Evolutionary conservation across 148 eudicot species (phyloP).

Genomic region (Camellia granthamiana): DNA sequence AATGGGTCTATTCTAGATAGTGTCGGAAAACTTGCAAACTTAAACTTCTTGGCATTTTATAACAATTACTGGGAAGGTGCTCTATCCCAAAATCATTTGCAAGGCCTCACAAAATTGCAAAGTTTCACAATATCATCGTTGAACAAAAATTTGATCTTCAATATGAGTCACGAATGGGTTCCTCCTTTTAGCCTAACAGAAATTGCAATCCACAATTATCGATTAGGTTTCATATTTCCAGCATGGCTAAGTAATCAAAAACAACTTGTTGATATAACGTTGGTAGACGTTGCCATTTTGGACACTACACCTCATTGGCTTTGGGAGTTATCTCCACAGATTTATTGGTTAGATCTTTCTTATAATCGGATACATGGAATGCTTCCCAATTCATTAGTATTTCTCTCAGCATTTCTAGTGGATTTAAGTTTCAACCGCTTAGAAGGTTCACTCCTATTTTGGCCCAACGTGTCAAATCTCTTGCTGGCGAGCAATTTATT

Average conservation of each 20-base stretch:
- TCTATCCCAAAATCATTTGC: neutral
- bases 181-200: slow-evolving; percentile 3
- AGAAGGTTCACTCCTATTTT: no score
- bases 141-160: neutral
- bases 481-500: no score
- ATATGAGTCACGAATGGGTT: slow-evolving; percentile 9
- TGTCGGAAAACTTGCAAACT: neutral
- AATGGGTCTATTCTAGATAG: slow-evolving; percentile 19
- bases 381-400: no score
- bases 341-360: no score
- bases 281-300: slow-evolving; percentile 18
- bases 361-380: no score
- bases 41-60: neutral
- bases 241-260: slow-evolving; percentile 25
- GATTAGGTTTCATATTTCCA: slow-evolving; percentile 15
- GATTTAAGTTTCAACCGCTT: no score
- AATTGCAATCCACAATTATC: neutral
- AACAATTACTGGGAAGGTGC: slow-evolving; percentile 11
- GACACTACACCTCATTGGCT: slow-evolving; percentile 14
- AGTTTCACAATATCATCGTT: neutral
- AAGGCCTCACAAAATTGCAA: neutral
- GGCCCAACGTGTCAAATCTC: no score
- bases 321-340: slow-evolving; percentile 20
- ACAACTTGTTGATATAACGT: slow-evolving; percentile 3
- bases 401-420: no score